These are phyloP conservation scores for Vanrija sp. DNA, from an alignment of 1,284 basidiomycete genomes.

Conservation along the genomic window DNA sequence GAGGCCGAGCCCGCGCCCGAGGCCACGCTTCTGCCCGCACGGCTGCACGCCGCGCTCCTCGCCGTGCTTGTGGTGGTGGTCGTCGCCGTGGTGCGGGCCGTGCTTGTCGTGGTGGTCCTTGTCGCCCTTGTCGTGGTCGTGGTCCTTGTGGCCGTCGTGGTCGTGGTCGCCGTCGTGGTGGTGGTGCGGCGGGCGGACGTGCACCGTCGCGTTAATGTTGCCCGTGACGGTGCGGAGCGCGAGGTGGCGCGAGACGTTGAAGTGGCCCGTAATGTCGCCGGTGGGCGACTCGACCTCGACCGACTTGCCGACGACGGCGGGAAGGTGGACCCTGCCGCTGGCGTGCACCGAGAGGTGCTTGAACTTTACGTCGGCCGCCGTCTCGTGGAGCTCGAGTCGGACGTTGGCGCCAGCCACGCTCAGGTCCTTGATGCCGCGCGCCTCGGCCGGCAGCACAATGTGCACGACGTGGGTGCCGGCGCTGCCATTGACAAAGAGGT, in stretches of 20 bases:
- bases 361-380: slow-evolving; percentile 17
- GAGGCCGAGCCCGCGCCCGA: background rate
- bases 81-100: slow-evolving; percentile 7
- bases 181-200: slow-evolving; percentile 14
- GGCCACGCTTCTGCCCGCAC: background rate
- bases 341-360: slow-evolving; percentile 17
- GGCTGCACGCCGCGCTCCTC: background rate
- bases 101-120: slow-evolving; percentile 6
- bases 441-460: slow-evolving; percentile 17
- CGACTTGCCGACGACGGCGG: slow-evolving; percentile 3
- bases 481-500: slow-evolving; percentile 12
- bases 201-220: slow-evolving; percentile 28
- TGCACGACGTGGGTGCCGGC: slow-evolving; percentile 16
- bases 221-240: slow-evolving; percentile 27
- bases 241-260: slow-evolving; percentile 27
- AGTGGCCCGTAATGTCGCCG: slow-evolving; percentile 26
- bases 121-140: slow-evolving; percentile 7
- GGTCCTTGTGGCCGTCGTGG: slow-evolving; percentile 8
- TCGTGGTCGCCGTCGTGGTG: slow-evolving; percentile 7
- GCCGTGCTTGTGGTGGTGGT: slow-evolving; percentile 16
- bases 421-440: slow-evolving; percentile 11
- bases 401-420: slow-evolving; percentile 12
- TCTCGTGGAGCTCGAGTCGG: slow-evolving; percentile 15
- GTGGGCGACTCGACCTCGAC: slow-evolving; percentile 15
- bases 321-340: slow-evolving; percentile 13